phyloP scores from a whole-genome alignment of 2,329 filamentous ascomycete genomes.

The Plenodomus lindquistii region DNA sequence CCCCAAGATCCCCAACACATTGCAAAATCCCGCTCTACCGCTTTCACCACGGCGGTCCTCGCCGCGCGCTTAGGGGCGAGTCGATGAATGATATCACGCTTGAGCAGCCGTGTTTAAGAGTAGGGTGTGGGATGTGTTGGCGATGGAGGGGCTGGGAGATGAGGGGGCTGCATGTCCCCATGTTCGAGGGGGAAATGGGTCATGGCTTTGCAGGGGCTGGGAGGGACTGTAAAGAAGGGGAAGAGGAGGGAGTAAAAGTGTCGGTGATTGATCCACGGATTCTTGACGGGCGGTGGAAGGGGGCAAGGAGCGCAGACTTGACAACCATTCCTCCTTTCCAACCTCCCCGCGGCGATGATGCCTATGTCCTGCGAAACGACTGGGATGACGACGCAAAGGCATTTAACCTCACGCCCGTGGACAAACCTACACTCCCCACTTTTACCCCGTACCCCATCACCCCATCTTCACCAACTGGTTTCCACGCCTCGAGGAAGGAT shows the following conservation, averaged over 20 bases:
- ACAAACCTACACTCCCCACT: neutral
- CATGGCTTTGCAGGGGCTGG: too few relatives aligned
- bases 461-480: too few relatives aligned
- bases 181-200: neutral
- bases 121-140: slow-evolving; percentile 18
- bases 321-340: too few relatives aligned
- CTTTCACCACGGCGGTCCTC: slow-evolving; percentile 23
- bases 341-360: too few relatives aligned
- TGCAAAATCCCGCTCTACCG: slow-evolving; percentile 19
- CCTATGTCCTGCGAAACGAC: too few relatives aligned
- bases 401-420: neutral
- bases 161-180: neutral
- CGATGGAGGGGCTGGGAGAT: slow-evolving; percentile 3
- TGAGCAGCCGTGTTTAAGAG: slow-evolving; percentile 15
- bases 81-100: slow-evolving; percentile 9
- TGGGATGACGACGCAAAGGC: neutral
- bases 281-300: neutral
- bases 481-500: too few relatives aligned
- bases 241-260: neutral
- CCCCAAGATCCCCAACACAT: neutral
- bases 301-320: too few relatives aligned
- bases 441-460: neutral
- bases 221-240: neutral
- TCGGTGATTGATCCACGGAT: slow-evolving; percentile 5
- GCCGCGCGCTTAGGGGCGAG: slow-evolving; percentile 4